Base-by-base conservation (phyloP, 345 rosid species). In the Hevea brasiliensis region DNA sequence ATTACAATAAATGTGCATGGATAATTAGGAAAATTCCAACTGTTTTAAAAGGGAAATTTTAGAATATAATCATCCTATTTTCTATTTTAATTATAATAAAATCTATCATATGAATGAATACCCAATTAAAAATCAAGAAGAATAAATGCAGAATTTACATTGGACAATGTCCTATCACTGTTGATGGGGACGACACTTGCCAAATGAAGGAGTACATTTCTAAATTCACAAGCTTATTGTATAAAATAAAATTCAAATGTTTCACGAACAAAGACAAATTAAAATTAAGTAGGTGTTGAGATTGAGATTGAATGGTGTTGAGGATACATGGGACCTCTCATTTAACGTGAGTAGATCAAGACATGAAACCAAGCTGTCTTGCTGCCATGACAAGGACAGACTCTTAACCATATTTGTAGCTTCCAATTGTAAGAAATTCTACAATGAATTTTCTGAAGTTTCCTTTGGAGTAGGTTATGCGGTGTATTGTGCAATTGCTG, bases 361-460 rank as follows among this genome's bases (percentile, higher is more conserved):
- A 50, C 71, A 69, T 64, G 42, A 44, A 68, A 60, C 58, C 74
- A 62, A 75, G 82, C 82, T 80, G 79, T 79, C 76, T 57, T 55
- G 47, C 74, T 61, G 73, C 70, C 37, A 62, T 61, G 79, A 75
- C 65, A 75, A 61, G 64, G 79, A 74, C 65, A 70, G 18, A 70
- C 54, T 24, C 21, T 61, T 72, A 61, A 37, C 21, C 17, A 10
- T 1, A 20, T 51, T 51, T 72, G 14, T 71, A 60, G 47, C 13
- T 47, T 29, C 59, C 32, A 50, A 21, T 20, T 42, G 10, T 11
- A 21, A 37, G 32, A 42, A 56, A 56, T 57, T 26, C 15, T n/a
- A 32, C 18, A 13, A 10, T 37, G n/a, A 50, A 11, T 23, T 45
- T 21, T 65, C 20, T 3, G 18, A 50, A 1, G 42, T 29, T 47